Base-by-base conservation (phyloP, 1,139 yeast species). In the Diutina neorugosa region DNA sequence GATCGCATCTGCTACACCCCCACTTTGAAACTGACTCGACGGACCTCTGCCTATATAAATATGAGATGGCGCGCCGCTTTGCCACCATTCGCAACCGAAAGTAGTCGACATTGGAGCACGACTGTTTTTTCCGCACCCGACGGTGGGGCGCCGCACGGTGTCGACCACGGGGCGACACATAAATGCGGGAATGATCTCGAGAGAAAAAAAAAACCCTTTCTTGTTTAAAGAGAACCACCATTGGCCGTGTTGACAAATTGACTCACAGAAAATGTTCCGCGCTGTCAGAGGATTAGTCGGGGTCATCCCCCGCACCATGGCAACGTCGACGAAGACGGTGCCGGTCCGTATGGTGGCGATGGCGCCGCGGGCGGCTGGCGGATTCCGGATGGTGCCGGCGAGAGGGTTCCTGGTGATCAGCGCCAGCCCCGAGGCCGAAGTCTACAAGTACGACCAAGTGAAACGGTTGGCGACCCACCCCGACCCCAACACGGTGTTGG, bases 381-480 rank as follows among this genome's bases (percentile, higher is more conserved):
- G 6, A 23, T 23, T 23, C 25, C 25, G 25, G 46, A n/a, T 27
- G 46, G 46, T 18, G 46, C 20, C 46, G 25, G 20, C 7, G 46
- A 34, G 43, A 44, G 2, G 12, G 34, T 46, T 23, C 23, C 25
- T 37, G 50, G 50, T 46, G 50, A 46, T 46, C n/a, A 46, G 50
- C 50, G 20, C 57, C 27, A 57, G 55, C 23, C 54, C 53, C 27
- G 72, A 65, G 43, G 87, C 87, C 52, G 77, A 76, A 59, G 56
- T 68, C 40, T 82, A 82, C 65, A 69, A 72, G 34, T 86, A 82
- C 63, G 69, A 76, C n/a, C 77, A 76, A 19, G 71, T 86, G 60
- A 80, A 81, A 63, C 65, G 70, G 40, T 62, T 84, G 34, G 73
- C 74, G 43, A 58, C 67, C 3, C 59, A 70, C 52, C 78, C 77